Base-by-base conservation (phyloP, 345 rosid species). In the Eucalyptus brandiana region DNA sequence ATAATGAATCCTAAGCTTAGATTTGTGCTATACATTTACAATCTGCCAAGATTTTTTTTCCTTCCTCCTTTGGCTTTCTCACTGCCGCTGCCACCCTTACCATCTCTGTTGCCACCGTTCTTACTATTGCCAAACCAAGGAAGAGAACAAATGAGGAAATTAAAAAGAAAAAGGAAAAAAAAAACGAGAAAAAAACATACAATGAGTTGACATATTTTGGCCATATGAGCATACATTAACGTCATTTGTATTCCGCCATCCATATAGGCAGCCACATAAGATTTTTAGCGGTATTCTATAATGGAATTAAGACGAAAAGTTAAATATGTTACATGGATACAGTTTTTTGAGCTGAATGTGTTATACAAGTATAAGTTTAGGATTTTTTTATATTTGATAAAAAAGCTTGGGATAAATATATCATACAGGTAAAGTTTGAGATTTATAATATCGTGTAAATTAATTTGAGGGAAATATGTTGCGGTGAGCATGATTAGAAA, bases 311-410 rank as follows among this genome's bases (percentile, higher is more conserved):
- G 17, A 13, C 1, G 4, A 2, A 2, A 30, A 3, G 4, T 6
- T 13, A 65, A 65, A 15, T n/a, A 4, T 65, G 0, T 65, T 8
- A 2, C 2, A n/a, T 0, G 11, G 0, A 0, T 65, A 15, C 1
- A 2, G 0, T 2, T 65, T 6, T 65, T n/a, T n/a, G 3, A 0
- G 0, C 0, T 15, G 3, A 1, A 65, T 65, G 1, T n/a, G 19
- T 65, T 0, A 1, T 16, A 16, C 0, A 1, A 17, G 2, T 65
- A 15, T 9, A 65, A n/a, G 6, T 15, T 65, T 65, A 14, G 0
- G 0, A 14, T 15, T 4, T 65, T 65, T 48, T 15, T 48, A 12
- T 2, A 13, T 48, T 4, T 0, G 6, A 0, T 2, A 14, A 4
- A 14, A 65, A 65, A 4, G 2, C 8, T n/a, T 16, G 76, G 3